phyloP scores from a whole-genome alignment of 352 stramenopile genomes.

The Phytophthora aleatoria region DNA sequence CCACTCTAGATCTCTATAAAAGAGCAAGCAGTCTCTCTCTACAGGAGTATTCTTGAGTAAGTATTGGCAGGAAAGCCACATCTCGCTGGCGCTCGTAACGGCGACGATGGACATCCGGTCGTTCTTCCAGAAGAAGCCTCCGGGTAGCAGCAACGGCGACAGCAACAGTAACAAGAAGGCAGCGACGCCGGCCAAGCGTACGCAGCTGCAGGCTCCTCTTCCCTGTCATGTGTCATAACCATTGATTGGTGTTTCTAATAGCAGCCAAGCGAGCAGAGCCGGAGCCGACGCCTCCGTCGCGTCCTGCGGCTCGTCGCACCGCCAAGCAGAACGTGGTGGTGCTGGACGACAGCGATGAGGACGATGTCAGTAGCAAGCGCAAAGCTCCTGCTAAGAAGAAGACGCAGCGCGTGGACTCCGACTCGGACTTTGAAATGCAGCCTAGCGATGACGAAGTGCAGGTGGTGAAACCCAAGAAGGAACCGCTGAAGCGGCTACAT shows the following conservation, averaged over 20 bases:
- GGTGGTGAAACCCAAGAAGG: constrained; percentile 22
- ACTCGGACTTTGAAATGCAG: constrained; percentile 51
- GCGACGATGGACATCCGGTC: constrained; percentile 79
- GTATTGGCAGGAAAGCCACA: constrained; percentile 36
- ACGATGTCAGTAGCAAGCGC: constrained; percentile 27
- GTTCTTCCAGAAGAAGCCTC: constrained; percentile 75
- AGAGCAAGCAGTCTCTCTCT: constrained; percentile 17
- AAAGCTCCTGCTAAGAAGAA: constrained; percentile 39
- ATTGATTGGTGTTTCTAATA: constrained; percentile 6
- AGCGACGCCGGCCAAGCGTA: constrained; percentile 34
- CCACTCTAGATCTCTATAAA: constrained; percentile 16
- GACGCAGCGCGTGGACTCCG: constrained; percentile 24
- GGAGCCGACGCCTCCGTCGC: constrained; percentile 35
- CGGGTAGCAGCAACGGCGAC: constrained; percentile 12
- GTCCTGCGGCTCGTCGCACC: constrained; percentile 17
- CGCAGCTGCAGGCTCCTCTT: constrained; percentile 2
- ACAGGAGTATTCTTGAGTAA: constrained; percentile 9
- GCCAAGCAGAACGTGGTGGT: constrained; percentile 57
- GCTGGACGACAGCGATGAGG: constrained; percentile 61
- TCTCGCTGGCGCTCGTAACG: constrained; percentile 6
- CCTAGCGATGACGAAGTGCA: constrained; percentile 26
- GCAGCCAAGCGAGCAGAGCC: constrained; percentile 31
- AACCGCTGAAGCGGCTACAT: constrained; percentile 17
- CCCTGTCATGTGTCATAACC: not conserved
- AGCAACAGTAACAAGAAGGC: constrained; percentile 33